These are phyloP conservation scores for Circinella umbellata DNA, from an alignment of 371 early-diverging fungal genomes.

Conservation along the genomic window DNA sequence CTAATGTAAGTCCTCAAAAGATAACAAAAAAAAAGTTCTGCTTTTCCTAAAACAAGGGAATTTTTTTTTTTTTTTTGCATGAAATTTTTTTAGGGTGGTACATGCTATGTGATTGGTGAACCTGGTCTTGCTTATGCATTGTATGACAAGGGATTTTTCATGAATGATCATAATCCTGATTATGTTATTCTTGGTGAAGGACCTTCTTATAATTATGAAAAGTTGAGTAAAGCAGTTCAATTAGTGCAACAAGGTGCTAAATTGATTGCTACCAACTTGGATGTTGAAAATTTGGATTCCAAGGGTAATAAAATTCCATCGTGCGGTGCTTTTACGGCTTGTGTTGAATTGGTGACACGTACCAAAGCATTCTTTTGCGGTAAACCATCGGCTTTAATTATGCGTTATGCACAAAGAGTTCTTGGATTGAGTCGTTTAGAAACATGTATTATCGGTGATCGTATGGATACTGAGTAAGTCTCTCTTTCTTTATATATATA, in stretches of 20 bases:
- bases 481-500: constrained; percentile 22
- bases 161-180: constrained; percentile 69
- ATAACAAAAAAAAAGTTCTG: no score
- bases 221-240: constrained; percentile 65
- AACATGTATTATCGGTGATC: constrained; percentile 74
- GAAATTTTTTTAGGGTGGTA: constrained; percentile 47
- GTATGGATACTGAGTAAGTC: constrained; percentile 68
- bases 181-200: constrained; percentile 73
- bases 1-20: constrained; percentile 27
- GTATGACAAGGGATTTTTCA: constrained; percentile 71
- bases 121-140: constrained; percentile 70
- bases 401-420: constrained; percentile 67
- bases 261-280: constrained; percentile 72
- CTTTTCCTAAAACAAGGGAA: no score
- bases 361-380: constrained; percentile 74
- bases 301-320: constrained; percentile 62
- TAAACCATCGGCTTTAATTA: constrained; percentile 70
- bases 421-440: constrained; percentile 62
- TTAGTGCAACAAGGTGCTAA: constrained; percentile 63
- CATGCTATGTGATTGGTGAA: constrained; percentile 68
- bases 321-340: constrained; percentile 65
- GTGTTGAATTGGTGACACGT: constrained; percentile 66
- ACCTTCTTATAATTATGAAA: constrained; percentile 65
- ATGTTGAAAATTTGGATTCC: constrained; percentile 64
- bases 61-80: no score